Percentiles rank a stretch among this genome's conserved stretches.
Conservation (phyloP, 352 stramenopile genomes). For the Phytopythium vexans region DNA sequence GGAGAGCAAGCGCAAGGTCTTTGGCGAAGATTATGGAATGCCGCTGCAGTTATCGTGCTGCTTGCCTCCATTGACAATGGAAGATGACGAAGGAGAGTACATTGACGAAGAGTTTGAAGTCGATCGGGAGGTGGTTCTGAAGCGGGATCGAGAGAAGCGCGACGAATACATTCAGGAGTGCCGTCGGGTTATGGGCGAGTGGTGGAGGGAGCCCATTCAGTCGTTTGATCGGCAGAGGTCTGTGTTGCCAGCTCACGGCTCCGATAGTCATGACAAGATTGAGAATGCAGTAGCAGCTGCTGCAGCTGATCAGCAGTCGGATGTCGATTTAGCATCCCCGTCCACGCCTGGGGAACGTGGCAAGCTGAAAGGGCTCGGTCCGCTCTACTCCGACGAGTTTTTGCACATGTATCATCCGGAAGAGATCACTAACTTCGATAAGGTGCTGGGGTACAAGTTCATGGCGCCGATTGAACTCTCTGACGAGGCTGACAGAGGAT, state of each 20-base stretch:
- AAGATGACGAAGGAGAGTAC: conserved; percentile 25
- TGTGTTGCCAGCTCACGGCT: conserved; percentile 4
- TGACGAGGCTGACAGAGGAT: conserved; percentile 48
- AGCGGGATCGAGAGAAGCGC: conserved; percentile 47
- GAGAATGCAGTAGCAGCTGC: not conserved
- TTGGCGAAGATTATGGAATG: conserved; percentile 23
- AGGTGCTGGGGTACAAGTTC: conserved; percentile 84
- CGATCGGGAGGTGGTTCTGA: conserved; percentile 16
- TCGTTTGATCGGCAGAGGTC: conserved; percentile 58
- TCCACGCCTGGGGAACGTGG: not conserved
- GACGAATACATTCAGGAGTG: conserved; percentile 80
- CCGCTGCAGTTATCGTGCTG: conserved; percentile 32
- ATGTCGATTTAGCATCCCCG: not conserved
- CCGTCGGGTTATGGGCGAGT: conserved; percentile 72
- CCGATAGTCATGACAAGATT: not conserved
- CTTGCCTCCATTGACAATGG: conserved; percentile 23
- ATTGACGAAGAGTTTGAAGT: conserved; percentile 23
- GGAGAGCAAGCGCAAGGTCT: conserved; percentile 56
- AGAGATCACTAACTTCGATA: conserved; percentile 84
- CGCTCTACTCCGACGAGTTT: conserved; percentile 61
- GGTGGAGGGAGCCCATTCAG: conserved; percentile 84
- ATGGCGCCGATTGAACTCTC: conserved; percentile 83
- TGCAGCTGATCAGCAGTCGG: too few relatives aligned
- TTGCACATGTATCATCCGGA: conserved; percentile 84
- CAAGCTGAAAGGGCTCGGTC: conserved; percentile 3